Conservation (phyloP, 352 stramenopile species). For the Thraustochytrium striatum region DNA sequence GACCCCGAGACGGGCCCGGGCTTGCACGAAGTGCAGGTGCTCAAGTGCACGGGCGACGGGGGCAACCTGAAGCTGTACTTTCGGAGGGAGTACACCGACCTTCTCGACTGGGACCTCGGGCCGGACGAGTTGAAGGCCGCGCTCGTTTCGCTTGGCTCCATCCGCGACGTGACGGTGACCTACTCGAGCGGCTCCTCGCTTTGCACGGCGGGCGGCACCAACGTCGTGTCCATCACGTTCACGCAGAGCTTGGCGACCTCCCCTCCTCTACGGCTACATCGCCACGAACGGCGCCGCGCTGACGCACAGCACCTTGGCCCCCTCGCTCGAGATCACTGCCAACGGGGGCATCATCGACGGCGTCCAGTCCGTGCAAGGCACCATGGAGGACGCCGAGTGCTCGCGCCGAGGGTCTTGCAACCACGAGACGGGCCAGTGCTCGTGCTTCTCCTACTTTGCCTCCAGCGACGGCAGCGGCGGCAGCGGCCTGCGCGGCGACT, state of each 20-base stretch:
- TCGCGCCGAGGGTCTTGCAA: slow-evolving; percentile 67
- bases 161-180: slow-evolving; percentile 21
- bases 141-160: neutral
- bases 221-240: slow-evolving; percentile 11
- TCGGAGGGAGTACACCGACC: slow-evolving; percentile 23
- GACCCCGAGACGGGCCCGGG: slow-evolving; percentile 27
- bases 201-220: slow-evolving; percentile 14
- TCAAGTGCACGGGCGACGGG: slow-evolving; percentile 20
- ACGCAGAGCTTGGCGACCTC: slow-evolving; percentile 38
- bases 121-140: neutral
- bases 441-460: slow-evolving; percentile 69
- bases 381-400: slow-evolving; percentile 72
- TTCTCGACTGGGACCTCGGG: neutral
- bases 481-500: slow-evolving; percentile 35
- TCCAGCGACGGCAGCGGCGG: slow-evolving; percentile 63
- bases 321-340: neutral
- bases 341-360: slow-evolving; percentile 25
- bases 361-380: slow-evolving; percentile 57
- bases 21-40: slow-evolving; percentile 32
- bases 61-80: slow-evolving; percentile 40
- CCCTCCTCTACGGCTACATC: neutral
- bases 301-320: neutral
- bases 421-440: slow-evolving; percentile 63
- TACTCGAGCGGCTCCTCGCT: slow-evolving; percentile 15
- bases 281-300: neutral